Conservation (phyloP, 208 protist genomes). For the Trypanosoma cruzi region DNA sequence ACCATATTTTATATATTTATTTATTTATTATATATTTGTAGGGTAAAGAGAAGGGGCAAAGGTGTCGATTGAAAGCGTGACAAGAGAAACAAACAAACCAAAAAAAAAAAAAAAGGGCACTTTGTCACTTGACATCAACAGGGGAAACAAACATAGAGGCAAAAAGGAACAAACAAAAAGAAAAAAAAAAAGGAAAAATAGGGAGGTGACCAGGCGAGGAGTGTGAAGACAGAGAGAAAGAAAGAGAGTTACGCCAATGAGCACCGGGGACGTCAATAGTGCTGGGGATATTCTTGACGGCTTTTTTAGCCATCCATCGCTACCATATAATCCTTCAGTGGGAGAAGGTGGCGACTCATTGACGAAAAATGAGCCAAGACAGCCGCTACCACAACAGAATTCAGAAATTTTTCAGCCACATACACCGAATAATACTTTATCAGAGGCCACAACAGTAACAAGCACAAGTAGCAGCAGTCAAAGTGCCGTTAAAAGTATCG, state of each 20-base stretch:
- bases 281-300: constrained; percentile 27
- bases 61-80: too few relatives aligned
- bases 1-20: constrained; percentile 6
- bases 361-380: constrained; percentile 2
- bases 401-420: constrained; percentile 15
- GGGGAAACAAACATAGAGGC: too few relatives aligned
- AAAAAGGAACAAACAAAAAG: too few relatives aligned
- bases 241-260: constrained; percentile 8
- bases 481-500: background rate
- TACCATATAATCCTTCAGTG: background rate
- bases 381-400: constrained; percentile 17
- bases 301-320: constrained; percentile 15
- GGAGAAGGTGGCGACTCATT: too few relatives aligned
- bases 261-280: background rate
- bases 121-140: too few relatives aligned
- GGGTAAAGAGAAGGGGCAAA: too few relatives aligned
- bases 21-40: too few relatives aligned
- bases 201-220: background rate
- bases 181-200: too few relatives aligned
- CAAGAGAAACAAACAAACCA: too few relatives aligned
- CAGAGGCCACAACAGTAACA: constrained; percentile 4
- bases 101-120: too few relatives aligned
- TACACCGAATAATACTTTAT: constrained; percentile 17
- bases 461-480: constrained; percentile 13
- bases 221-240: constrained; percentile 7